Conservation (phyloP, 257 asterid genomes). For the Forsythia viridissima region DNA sequence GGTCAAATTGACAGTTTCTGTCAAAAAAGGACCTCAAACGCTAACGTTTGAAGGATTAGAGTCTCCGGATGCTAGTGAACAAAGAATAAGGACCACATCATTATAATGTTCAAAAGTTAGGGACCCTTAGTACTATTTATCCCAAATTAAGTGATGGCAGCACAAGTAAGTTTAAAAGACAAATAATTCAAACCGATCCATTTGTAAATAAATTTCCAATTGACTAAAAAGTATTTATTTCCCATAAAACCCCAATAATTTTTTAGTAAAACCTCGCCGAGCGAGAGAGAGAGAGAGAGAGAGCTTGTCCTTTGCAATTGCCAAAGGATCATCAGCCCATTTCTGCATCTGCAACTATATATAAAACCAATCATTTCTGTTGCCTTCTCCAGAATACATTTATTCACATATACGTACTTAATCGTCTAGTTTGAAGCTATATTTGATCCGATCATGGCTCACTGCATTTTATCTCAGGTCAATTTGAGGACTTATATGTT, state of each 20-base stretch:
- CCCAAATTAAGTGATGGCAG: too few species aligned
- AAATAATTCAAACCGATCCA: not conserved
- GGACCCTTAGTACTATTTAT: too few species aligned
- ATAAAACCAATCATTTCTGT: not conserved
- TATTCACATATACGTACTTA: not conserved
- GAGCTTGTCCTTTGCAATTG: conserved; percentile 25
- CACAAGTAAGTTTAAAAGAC: too few species aligned
- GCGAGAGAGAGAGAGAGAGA: conserved; percentile 4
- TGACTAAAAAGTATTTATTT: not conserved
- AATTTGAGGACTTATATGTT: not conserved
- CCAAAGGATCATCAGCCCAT: conserved; percentile 18
- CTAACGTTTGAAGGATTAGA: too few species aligned
- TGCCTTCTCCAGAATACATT: not conserved
- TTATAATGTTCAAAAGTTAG: too few species aligned
- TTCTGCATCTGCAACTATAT: not conserved
- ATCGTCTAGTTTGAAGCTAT: not conserved
- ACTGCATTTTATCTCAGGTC: conserved; percentile 53
- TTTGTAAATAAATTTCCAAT: not conserved
- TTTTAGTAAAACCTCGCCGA: not conserved
- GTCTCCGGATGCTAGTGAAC: too few species aligned
- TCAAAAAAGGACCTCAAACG: too few species aligned
- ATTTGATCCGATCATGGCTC: conserved; percentile 60
- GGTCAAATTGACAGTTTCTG: too few species aligned
- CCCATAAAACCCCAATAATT: not conserved
- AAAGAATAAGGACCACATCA: too few species aligned